Conservation (phyloP, 805 yeast genomes). For the Komagataella mondaviorum region DNA sequence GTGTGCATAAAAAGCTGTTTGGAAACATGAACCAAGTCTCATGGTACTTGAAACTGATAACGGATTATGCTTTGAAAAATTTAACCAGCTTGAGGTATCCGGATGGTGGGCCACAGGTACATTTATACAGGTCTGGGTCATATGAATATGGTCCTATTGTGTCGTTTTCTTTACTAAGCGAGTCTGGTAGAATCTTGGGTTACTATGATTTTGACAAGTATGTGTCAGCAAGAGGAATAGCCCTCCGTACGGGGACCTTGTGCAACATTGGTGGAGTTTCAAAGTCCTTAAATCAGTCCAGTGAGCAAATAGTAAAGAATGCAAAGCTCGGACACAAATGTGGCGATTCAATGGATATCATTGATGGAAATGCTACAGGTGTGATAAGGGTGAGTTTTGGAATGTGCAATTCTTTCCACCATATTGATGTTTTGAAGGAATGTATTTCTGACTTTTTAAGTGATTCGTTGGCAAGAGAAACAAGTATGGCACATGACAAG, state of each 20-base stretch:
- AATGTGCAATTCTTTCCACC: constrained; percentile 19
- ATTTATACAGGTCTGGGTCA: constrained; percentile 7
- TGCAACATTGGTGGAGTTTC: constrained; percentile 28
- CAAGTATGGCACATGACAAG: not conserved
- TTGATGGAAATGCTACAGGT: constrained; percentile 25
- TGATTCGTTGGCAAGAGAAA: constrained; percentile 3
- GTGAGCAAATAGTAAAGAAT: constrained; percentile 15
- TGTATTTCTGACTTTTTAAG: constrained; percentile 13
- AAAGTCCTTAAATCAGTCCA: constrained; percentile 12
- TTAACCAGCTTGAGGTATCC: constrained; percentile 11
- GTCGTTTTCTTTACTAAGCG: constrained; percentile 16
- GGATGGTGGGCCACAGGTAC: constrained; percentile 12
- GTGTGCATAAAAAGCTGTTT: constrained; percentile 13
- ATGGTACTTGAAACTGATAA: constrained; percentile 12
- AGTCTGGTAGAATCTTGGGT: constrained; percentile 17
- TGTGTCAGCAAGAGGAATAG: constrained; percentile 15
- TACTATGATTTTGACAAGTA: constrained; percentile 24
- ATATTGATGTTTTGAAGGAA: constrained; percentile 17
- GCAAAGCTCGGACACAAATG: constrained; percentile 24
- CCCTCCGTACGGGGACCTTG: constrained; percentile 26
- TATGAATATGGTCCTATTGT: constrained; percentile 24
- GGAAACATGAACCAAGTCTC: constrained; percentile 19
- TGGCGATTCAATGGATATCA: constrained; percentile 25
- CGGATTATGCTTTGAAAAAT: constrained; percentile 11
- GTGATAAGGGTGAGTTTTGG: constrained; percentile 27